Evolutionary conservation across 768 basidiomycete species (phyloP), one percentile per base, ranked within the genome.

Genomic region (Phaffia australis): DNA sequence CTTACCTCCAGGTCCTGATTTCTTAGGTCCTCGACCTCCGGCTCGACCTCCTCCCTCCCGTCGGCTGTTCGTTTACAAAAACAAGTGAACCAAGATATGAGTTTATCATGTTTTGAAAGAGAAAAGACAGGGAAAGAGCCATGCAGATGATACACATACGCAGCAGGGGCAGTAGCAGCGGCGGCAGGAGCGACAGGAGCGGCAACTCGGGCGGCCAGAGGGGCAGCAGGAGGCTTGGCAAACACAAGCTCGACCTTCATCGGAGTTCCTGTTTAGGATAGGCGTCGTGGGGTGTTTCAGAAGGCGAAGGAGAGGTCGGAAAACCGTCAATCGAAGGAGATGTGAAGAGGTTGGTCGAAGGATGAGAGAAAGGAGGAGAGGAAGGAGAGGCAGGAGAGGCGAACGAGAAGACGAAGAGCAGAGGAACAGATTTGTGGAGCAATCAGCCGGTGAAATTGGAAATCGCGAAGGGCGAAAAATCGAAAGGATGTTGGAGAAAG

Each of bases 211-310:
- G 87, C 83, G 21, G 84, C 84, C 70, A 99, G 81, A 7, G 83
- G 81, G n/a, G 85, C 79, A 52, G 83, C 81, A 59, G 77, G 75
- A 55, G 85, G 81, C 16, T 89, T 89, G 79, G 94, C 89, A 75
- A 94, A 82, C 55, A 98, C 84, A 71, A 98, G 89, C 81, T 99
- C 94, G 70, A 98, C 92, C 82, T 92, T 94, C 92, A 98, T 95
- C 27, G 90, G 88, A 71, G 89, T 88, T 82, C 89, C 94, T 98
- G 76, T 67, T 42, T 42, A 11, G 35, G 35, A 42, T 42, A 42
- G 35, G 35, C 35, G 35, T 42, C 4, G 11, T 5, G 11, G 35
- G 35, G 11, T 42, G 11, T 42, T 42, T 42, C 35, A 42, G 35
- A 42, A 42, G 11, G 35, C 35, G 35, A 42, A 42, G 35, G 35